These are phyloP conservation scores for Sporisorium exsertum DNA, from an alignment of 1,284 basidiomycete species.

Conservation along the genomic window DNA sequence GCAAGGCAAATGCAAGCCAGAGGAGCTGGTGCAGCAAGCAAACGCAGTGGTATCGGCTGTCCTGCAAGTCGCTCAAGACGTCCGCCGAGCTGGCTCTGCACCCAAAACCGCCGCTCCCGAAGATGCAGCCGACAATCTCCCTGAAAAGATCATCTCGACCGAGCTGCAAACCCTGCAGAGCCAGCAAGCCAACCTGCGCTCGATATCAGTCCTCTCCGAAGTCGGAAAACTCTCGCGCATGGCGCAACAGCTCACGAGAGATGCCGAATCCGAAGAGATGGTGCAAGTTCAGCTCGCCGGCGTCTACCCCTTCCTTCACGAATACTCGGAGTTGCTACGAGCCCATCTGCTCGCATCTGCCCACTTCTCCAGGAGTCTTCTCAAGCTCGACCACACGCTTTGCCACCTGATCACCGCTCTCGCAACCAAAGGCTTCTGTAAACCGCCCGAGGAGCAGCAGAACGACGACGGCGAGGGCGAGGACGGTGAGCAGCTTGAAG, in stretches of 20 bases:
- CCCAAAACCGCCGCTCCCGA: background rate
- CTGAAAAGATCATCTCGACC: conserved; percentile 43
- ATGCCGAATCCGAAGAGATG: conserved; percentile 14
- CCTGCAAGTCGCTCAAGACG: conserved; percentile 63
- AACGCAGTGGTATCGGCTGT: conserved; percentile 58
- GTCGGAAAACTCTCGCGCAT: conserved; percentile 26
- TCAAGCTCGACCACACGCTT: conserved; percentile 86
- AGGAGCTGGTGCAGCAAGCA: conserved; percentile 30
- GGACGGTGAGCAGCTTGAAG: conserved; percentile 61
- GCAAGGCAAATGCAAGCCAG: conserved; percentile 8
- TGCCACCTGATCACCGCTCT: conserved; percentile 81
- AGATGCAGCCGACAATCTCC: conserved; percentile 22
- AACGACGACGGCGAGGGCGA: conserved; percentile 50
- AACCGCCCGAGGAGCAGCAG: conserved; percentile 61
- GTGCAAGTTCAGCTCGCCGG: conserved; percentile 39
- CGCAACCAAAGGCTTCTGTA: conserved; percentile 86
- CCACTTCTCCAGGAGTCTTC: conserved; percentile 80
- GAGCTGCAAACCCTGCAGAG: conserved; percentile 32
- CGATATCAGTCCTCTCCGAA: conserved; percentile 36
- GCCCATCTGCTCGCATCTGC: conserved; percentile 71
- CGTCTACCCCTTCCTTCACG: conserved; percentile 58
- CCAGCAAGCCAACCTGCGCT: conserved; percentile 38
- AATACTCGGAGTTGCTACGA: conserved; percentile 66
- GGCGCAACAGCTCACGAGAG: conserved; percentile 21
- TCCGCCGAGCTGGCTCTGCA: conserved; percentile 27